phyloP scores from a whole-genome alignment of 2,329 filamentous ascomycete species.

The Hymenoscyphus scutula region DNA sequence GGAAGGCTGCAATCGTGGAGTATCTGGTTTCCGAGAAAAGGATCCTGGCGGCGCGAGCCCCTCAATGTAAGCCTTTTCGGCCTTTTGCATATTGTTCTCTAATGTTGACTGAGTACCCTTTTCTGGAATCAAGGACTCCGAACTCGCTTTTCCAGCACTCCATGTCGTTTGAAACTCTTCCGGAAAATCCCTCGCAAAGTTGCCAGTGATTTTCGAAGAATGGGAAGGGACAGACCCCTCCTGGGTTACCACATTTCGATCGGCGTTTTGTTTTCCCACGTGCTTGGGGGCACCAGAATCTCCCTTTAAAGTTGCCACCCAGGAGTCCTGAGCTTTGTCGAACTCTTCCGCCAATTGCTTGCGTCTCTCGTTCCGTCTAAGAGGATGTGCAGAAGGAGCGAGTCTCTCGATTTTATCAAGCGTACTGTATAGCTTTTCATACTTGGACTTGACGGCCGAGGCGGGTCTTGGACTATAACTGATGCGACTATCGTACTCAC shows the following conservation, averaged over 20 bases:
- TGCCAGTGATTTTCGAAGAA: constrained; percentile 42
- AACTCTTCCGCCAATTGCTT: neutral
- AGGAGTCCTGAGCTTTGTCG: neutral
- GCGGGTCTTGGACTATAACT: constrained; percentile 27
- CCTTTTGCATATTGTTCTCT: constrained; percentile 21
- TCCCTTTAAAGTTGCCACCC: neutral
- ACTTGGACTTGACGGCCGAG: constrained; percentile 26
- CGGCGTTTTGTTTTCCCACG: neutral
- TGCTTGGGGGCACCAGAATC: neutral
- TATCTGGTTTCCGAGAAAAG: constrained; percentile 28
- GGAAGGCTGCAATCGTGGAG: constrained; percentile 32
- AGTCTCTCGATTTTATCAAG: no score
- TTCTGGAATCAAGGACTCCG: constrained; percentile 23
- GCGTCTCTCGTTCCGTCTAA: neutral
- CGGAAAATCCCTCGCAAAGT: constrained; percentile 51
- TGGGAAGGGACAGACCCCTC: neutral
- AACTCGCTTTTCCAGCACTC: constrained; percentile 30
- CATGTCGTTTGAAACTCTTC: constrained; percentile 49
- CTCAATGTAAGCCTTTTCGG: constrained; percentile 31
- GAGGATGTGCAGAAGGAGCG: neutral
- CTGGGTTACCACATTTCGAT: neutral
- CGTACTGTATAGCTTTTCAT: neutral
- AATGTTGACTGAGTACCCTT: constrained; percentile 10
- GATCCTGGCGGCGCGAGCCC: constrained; percentile 18
- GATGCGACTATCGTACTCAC: constrained; percentile 39